Percentiles rank a stretch among this genome's conserved stretches.
Evolutionary conservation across 768 basidiomycete species (phyloP).

Genomic region (Roridomyces roridus): DNA sequence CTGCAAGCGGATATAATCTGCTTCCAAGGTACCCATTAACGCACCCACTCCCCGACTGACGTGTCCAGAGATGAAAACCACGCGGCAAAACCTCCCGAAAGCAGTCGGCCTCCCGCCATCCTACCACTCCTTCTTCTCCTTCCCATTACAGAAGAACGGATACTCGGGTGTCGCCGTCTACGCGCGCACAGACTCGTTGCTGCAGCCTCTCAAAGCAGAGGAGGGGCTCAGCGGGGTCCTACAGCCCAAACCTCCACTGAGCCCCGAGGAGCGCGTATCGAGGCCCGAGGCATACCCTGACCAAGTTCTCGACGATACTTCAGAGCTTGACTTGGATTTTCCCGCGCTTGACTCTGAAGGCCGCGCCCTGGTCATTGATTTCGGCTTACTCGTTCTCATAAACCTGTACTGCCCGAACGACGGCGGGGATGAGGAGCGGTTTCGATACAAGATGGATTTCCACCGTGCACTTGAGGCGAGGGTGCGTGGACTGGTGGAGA

Average conservation of each 20-base stretch:
- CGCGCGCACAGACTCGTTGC: conserved; percentile 55
- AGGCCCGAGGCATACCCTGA: neutral
- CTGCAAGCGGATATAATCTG: conserved; percentile 91
- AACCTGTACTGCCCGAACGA: conserved; percentile 95
- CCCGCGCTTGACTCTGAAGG: conserved; percentile 83
- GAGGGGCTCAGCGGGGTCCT: conserved; percentile 75
- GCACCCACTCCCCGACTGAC: conserved; percentile 7
- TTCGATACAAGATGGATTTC: conserved; percentile 90
- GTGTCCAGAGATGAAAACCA: conserved; percentile 84
- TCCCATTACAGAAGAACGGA: conserved; percentile 77
- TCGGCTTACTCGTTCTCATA: conserved; percentile 94
- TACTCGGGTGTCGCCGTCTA: conserved; percentile 96
- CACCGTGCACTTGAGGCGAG: conserved; percentile 82
- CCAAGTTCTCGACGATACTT: conserved; percentile 4
- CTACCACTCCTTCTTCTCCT: conserved; percentile 92
- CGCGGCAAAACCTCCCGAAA: conserved; percentile 70
- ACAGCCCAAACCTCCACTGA: conserved; percentile 71
- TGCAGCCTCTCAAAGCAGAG: conserved; percentile 57
- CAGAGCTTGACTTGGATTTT: conserved; percentile 39
- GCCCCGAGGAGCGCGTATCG: conserved; percentile 30
- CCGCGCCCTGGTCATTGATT: conserved; percentile 83
- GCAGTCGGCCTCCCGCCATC: conserved; percentile 79
- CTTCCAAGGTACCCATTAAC: conserved; percentile 79
- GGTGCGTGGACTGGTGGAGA: conserved; percentile 65
- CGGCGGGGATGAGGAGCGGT: conserved; percentile 73